Evolutionary conservation across 2,329 filamentous ascomycete species (phyloP).

Genomic region (Penicillium sp.): DNA sequence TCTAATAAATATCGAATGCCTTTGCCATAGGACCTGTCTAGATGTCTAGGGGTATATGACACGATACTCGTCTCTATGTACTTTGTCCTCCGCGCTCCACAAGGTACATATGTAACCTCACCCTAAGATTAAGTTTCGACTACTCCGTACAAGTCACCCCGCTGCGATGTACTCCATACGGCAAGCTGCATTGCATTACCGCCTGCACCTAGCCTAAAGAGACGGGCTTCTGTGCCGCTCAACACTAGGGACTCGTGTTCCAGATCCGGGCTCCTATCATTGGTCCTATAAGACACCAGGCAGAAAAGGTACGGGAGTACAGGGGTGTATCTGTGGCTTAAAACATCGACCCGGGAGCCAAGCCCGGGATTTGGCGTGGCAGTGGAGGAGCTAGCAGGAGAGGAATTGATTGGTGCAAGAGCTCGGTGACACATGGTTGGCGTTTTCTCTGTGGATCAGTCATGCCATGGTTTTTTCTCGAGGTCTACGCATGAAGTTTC

Average conservation of each 20-base stretch:
- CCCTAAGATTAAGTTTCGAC: slow-evolving; percentile 10
- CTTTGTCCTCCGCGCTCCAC: background rate
- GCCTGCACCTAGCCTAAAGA: slow-evolving; percentile 17
- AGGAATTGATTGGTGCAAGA: background rate
- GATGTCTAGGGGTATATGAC: background rate
- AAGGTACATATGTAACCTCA: background rate
- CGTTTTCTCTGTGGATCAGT: background rate
- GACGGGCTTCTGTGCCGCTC: slow-evolving; percentile 1
- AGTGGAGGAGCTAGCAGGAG: background rate
- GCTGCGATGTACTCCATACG: slow-evolving; percentile 16
- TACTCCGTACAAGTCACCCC: background rate
- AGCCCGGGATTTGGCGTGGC: slow-evolving; percentile 7
- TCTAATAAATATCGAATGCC: background rate
- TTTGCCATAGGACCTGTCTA: background rate
- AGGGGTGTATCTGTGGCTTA: background rate
- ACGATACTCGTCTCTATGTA: background rate
- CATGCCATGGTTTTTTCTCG: background rate
- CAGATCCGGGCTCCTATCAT: background rate
- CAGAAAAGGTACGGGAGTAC: background rate
- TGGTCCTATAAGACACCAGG: slow-evolving; percentile 7
- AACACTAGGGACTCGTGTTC: background rate
- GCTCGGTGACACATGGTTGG: background rate
- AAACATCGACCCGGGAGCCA: background rate
- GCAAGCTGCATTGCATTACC: slow-evolving; percentile 20
- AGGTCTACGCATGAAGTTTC: background rate